Percentiles rank a stretch among this genome's conserved stretches.
phyloP scores from a whole-genome alignment of 2,329 filamentous ascomycete species.

The Gyromitra esculenta region DNA sequence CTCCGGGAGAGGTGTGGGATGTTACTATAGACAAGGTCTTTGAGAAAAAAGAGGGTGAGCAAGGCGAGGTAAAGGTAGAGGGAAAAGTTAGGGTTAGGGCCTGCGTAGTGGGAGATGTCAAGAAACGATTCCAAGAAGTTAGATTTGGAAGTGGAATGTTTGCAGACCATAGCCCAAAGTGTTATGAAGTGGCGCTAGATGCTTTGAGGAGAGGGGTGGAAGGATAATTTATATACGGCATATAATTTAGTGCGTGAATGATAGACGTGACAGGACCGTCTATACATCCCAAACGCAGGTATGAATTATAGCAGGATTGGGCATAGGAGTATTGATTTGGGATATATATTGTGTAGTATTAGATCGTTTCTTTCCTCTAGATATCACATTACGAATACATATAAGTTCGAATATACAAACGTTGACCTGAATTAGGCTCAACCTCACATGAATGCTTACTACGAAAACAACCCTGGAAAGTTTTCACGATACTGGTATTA shows the following conservation, averaged over 20 bases:
- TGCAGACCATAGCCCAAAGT: slow-evolving; percentile 77
- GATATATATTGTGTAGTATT: slow-evolving; percentile 19
- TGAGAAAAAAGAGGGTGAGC: slow-evolving; percentile 66
- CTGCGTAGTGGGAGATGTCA: slow-evolving; percentile 76
- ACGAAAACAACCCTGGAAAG: no score
- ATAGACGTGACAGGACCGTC: neutral
- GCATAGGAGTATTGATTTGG: neutral
- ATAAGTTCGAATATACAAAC: no score
- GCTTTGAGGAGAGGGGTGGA: slow-evolving; percentile 64
- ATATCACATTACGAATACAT: neutral
- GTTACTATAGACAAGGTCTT: slow-evolving; percentile 75
- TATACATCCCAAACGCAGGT: neutral
- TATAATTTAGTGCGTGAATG: neutral
- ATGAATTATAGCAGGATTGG: neutral
- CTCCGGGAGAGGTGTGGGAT: slow-evolving; percentile 79
- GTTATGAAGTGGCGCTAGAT: slow-evolving; percentile 76
- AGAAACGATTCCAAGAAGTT: slow-evolving; percentile 74
- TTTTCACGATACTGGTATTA: no score
- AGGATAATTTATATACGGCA: slow-evolving; percentile 3
- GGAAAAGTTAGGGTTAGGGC: slow-evolving; percentile 73
- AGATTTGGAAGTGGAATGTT: slow-evolving; percentile 78
- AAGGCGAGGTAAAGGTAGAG: slow-evolving; percentile 64
- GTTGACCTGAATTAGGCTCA: no score
- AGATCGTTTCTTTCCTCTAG: neutral
- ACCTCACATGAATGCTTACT: no score